These are phyloP conservation scores for Aphanoascus verrucosus DNA, from an alignment of 2,329 filamentous ascomycete species.

Conservation along the genomic window DNA sequence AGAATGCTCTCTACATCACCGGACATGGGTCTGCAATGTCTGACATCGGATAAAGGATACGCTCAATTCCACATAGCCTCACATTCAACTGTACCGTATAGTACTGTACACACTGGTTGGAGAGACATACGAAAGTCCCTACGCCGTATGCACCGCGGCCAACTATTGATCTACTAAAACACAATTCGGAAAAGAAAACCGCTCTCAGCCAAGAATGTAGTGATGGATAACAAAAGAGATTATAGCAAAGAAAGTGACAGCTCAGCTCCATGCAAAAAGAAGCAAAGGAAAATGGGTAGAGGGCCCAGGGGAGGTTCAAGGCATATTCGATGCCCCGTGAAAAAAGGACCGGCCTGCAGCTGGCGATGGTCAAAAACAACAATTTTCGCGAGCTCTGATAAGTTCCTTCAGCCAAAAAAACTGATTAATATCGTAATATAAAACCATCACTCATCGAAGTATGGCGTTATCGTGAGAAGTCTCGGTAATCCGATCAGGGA, in stretches of 20 bases:
- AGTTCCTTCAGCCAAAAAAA: background rate
- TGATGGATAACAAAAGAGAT: background rate
- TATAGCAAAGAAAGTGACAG: background rate
- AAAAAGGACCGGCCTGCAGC: background rate
- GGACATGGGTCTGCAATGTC: background rate
- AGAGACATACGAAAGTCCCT: constrained; percentile 7
- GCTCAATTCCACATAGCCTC: background rate
- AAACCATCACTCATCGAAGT: constrained; percentile 11
- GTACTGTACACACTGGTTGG: background rate
- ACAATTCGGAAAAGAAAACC: constrained; percentile 1
- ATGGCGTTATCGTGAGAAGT: constrained; percentile 7
- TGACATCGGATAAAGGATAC: background rate
- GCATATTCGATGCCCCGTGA: background rate
- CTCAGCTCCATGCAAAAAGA: background rate
- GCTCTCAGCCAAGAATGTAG: constrained; percentile 1
- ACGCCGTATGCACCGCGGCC: background rate
- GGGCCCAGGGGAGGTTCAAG: background rate
- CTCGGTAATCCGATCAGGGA: background rate
- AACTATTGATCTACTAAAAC: constrained; percentile 4
- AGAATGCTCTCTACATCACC: no score
- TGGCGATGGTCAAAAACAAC: background rate
- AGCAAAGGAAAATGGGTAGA: background rate
- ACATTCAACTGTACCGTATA: background rate
- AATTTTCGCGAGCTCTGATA: background rate
- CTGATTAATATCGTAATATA: constrained; percentile 11